Conservation (phyloP, 495 filamentous ascomycete genomes). For the Aspergillus indologenus region DNA sequence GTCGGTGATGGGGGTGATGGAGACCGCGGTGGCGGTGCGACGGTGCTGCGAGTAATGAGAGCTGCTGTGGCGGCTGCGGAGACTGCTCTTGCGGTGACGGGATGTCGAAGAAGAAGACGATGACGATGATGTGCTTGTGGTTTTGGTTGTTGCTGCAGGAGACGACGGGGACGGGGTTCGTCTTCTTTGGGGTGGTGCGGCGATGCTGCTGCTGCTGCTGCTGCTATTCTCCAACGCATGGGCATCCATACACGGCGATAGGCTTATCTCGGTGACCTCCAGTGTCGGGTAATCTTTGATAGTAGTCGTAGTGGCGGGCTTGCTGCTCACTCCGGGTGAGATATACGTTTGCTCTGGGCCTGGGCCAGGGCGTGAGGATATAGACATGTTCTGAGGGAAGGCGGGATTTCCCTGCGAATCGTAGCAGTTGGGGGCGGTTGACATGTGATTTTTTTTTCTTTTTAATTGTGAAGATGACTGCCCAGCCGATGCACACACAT, state of each 20-base stretch:
- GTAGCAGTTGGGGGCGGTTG: too few species aligned
- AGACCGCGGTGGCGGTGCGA: conserved; percentile 23
- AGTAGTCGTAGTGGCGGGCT: conserved; percentile 10
- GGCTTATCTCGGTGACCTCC: conserved; percentile 11
- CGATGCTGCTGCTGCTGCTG: too few species aligned
- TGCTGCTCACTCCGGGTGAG: background rate
- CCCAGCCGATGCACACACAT: conserved; percentile 16
- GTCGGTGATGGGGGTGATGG: conserved; percentile 28
- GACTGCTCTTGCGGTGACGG: conserved; percentile 28
- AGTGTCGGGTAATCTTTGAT: background rate
- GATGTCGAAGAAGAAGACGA: conserved; percentile 16
- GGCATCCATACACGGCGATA: conserved; percentile 9
- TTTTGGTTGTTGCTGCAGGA: conserved; percentile 11
- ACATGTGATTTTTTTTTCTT: conserved; percentile 25
- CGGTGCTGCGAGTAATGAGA: conserved; percentile 34
- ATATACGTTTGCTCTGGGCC: conserved; percentile 1
- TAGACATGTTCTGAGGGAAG: background rate
- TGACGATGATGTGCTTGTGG: conserved; percentile 27
- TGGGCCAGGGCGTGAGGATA: conserved; percentile 2
- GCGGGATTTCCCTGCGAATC: too few species aligned
- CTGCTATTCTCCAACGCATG: too few species aligned
- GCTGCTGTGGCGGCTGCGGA: conserved; percentile 26
- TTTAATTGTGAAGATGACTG: conserved; percentile 2
- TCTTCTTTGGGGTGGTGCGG: conserved; percentile 1
- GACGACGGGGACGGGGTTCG: conserved; percentile 29